Evolutionary conservation across 495 filamentous ascomycete species (phyloP).

Genomic region (Aspergillus biplanus): DNA sequence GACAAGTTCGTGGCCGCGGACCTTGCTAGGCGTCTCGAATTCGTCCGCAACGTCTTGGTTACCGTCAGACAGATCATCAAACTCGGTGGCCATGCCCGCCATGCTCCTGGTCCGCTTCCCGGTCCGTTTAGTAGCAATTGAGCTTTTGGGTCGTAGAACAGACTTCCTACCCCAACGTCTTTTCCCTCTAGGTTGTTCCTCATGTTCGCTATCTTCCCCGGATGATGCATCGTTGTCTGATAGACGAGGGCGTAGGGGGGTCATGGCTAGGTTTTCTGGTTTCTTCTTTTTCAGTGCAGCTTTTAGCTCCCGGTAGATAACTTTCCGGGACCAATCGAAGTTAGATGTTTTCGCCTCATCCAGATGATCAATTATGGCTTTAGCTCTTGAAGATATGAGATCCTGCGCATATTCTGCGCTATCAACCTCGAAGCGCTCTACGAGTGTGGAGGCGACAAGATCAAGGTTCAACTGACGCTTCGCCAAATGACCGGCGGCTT

Average conservation of each 20-base stretch:
- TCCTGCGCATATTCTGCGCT: conserved; percentile 41
- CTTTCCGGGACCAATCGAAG: conserved; percentile 50
- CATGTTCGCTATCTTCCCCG: conserved; percentile 42
- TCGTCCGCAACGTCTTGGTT: conserved; percentile 47
- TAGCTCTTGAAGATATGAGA: conserved; percentile 40
- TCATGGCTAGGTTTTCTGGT: conserved; percentile 34
- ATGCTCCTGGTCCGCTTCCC: conserved; percentile 52
- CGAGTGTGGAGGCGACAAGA: conserved; percentile 37
- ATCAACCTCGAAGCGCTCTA: conserved; percentile 35
- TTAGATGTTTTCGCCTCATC: conserved; percentile 41
- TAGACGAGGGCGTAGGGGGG: conserved; percentile 37
- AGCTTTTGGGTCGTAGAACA: conserved; percentile 54
- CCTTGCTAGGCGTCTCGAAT: conserved; percentile 51
- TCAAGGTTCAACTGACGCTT: conserved; percentile 50
- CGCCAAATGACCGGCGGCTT: conserved; percentile 46
- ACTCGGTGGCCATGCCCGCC: conserved; percentile 34
- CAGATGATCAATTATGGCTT: conserved; percentile 37
- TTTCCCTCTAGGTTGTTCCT: conserved; percentile 28
- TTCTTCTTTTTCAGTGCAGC: conserved; percentile 31
- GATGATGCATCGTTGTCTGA: conserved; percentile 36
- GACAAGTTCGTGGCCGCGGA: conserved; percentile 44
- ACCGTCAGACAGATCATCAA: conserved; percentile 36
- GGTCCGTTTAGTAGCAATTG: conserved; percentile 45
- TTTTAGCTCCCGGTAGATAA: conserved; percentile 49
- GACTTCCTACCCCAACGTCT: conserved; percentile 49